Evolutionary conservation across 1,139 yeast genomes (phyloP).

Genomic region (Diutina pseudorugosa): DNA sequence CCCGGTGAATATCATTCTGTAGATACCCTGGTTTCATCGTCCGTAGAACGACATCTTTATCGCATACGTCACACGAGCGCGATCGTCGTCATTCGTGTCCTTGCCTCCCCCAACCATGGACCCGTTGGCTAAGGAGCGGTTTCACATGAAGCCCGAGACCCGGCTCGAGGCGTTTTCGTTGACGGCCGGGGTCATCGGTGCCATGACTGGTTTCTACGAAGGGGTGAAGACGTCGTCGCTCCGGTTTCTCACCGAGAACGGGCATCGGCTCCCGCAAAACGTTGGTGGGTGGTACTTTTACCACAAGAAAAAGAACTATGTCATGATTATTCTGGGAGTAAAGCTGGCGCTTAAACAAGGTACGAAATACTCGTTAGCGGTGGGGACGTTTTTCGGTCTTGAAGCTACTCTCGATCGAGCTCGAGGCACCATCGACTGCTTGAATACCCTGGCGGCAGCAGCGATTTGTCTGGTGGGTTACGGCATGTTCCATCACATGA

Average conservation of each 20-base stretch:
- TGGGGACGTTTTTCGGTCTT: conserved; percentile 41
- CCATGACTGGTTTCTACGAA: conserved; percentile 46
- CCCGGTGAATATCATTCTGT: too few relatives aligned
- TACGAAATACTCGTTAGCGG: conserved; percentile 32
- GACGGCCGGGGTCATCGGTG: conserved; percentile 43
- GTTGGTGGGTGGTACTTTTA: conserved; percentile 87
- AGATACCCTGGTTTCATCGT: too few relatives aligned
- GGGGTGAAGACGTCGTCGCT: conserved; percentile 49
- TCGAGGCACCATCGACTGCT: conserved; percentile 46
- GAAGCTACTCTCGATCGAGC: conserved; percentile 49
- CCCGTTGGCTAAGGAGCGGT: conserved; percentile 16
- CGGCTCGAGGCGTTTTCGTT: conserved; percentile 21
- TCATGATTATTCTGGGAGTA: conserved; percentile 47
- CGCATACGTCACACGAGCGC: background rate
- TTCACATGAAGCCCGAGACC: conserved; percentile 27
- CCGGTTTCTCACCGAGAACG: conserved; percentile 65
- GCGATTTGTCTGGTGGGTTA: conserved; percentile 39
- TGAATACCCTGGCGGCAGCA: conserved; percentile 49
- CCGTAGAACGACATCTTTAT: too few relatives aligned
- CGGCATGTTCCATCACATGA: conserved; percentile 33
- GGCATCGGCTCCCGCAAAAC: conserved; percentile 67
- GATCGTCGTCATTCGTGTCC: background rate
- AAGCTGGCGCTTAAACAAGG: conserved; percentile 31
- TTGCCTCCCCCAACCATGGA: background rate
- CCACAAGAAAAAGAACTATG: conserved; percentile 75